Evolutionary conservation across 495 filamentous ascomycete genomes (phyloP).

Genomic region (Hypoxylon crocopeplum): DNA sequence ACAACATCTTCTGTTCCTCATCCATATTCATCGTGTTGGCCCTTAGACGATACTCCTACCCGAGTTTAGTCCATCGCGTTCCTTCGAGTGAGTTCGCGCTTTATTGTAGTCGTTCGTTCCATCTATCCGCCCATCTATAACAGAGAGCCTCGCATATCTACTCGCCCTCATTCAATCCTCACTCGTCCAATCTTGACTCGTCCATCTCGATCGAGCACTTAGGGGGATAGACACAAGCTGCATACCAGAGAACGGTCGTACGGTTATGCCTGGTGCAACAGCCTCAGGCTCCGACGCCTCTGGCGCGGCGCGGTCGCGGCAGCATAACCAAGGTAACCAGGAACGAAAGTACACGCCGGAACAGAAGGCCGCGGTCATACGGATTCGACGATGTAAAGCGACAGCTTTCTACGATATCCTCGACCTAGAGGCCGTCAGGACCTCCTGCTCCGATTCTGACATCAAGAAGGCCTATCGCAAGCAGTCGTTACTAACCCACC

Average conservation of each 20-base stretch:
- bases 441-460: slow-evolving; percentile 73
- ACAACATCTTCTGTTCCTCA: background rate
- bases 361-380: slow-evolving; percentile 86
- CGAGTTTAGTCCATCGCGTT: too few relatives aligned
- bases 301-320: slow-evolving; percentile 72
- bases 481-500: slow-evolving; percentile 85
- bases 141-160: background rate
- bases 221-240: background rate
- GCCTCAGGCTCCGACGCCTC: slow-evolving; percentile 73
- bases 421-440: slow-evolving; percentile 64
- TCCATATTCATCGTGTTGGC: background rate
- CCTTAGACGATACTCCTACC: background rate
- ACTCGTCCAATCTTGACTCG: too few relatives aligned
- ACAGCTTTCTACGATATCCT: slow-evolving; percentile 94
- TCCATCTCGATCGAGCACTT: background rate
- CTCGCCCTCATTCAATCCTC: too few relatives aligned
- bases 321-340: slow-evolving; percentile 94
- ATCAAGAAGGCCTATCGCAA: slow-evolving; percentile 97
- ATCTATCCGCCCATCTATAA: background rate
- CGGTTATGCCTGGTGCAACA: slow-evolving; percentile 76
- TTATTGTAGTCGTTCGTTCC: background rate
- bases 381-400: slow-evolving; percentile 80
- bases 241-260: slow-evolving; percentile 9
- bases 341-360: slow-evolving; percentile 87
- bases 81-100: too few relatives aligned